A percentile compares a stretch with the other conserved stretches of the same genome.
phyloP scores from a whole-genome alignment of 2,329 filamentous ascomycete genomes.

The Cladosporium sp. region DNA sequence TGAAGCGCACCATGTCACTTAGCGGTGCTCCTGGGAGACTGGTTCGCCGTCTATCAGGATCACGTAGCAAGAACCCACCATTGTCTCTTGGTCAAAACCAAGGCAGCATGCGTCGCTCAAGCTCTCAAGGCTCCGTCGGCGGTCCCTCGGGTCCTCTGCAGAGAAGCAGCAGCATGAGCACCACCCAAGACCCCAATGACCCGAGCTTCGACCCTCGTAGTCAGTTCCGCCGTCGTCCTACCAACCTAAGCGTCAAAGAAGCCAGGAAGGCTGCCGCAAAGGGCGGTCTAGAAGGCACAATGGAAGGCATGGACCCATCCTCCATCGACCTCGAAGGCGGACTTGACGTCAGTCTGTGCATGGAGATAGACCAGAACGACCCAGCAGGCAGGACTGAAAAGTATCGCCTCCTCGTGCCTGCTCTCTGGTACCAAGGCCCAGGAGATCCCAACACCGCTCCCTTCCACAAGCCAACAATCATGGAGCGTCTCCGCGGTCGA shows the following conservation, averaged over 20 bases:
- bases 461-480: conserved; percentile 18
- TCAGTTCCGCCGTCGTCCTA: conserved; percentile 42
- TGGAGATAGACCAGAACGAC: conserved; percentile 81
- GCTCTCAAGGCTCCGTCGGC: conserved; percentile 6
- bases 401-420: conserved; percentile 81
- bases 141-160: neutral
- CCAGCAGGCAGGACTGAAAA: conserved; percentile 82
- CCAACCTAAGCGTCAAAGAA: conserved; percentile 37
- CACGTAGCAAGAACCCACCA: conserved; percentile 18
- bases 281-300: conserved; percentile 54
- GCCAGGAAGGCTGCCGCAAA: conserved; percentile 31
- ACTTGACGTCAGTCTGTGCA: conserved; percentile 80
- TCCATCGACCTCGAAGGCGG: conserved; percentile 74
- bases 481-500: conserved; percentile 19
- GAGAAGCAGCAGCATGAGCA: conserved; percentile 12
- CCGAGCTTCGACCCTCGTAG: conserved; percentile 12
- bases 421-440: conserved; percentile 49
- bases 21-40: conserved; percentile 33
- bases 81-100: conserved; percentile 3
- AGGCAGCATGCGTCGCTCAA: conserved; percentile 1
- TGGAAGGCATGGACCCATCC: conserved; percentile 49
- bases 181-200: conserved; percentile 1
- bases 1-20: conserved; percentile 31
- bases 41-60: conserved; percentile 38
- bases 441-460: conserved; percentile 25